Evolutionary conservation across 2,329 filamentous ascomycete species (phyloP), one percentile per base, ranked within the genome.

Genomic region (Apiospora aurea): DNA sequence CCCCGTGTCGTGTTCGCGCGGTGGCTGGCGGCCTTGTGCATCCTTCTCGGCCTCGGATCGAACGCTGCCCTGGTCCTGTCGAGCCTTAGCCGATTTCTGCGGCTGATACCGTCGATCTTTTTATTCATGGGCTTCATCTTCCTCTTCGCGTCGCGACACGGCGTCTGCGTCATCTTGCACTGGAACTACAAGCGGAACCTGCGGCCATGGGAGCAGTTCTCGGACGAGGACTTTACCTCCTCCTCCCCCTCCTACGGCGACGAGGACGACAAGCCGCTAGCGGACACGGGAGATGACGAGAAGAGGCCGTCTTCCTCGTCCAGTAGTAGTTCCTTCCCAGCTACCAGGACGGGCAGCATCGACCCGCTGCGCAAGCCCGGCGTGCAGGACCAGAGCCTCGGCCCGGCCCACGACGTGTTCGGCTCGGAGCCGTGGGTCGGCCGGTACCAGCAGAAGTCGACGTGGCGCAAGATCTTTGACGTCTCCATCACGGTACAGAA

Each of bases 151-250:
- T 78, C 81, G n/a, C 74, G 78, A 53, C 80, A 81, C 64, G 80
- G 81, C 8, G 76, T 85, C 3, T 85, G 82, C 66, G 44, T 84
- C 7, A 72, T 80, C 21, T 72, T 85, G 11, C 77, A 83, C 71
- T 73, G 78, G 14, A 73, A 76, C 21, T 74, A 78, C 11, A 75
- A 73, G 67, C 80, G 84, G 13, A 79, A 82, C 47, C 72, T 84
- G 5, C 76, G 81, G 3, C 82, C 83, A 0, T 85, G 83, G 84
- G 84, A 85, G 73, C 75, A 79, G 71, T 71, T 69, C 44, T 69
- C 70, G 69, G 75, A 77, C 47, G 67, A 73, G 0, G 74, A 53
- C 44, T 71, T 67, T 38, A 67, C 70, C 38, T 57, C 47, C 16
- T 41, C 38, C 70, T 71, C 64, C 38, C 34, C 21, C 61, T 38